Evolutionary conservation across 2,329 filamentous ascomycete species (phyloP), one percentile per base, ranked within the genome.

Genomic region (Aspergillus versicolor): DNA sequence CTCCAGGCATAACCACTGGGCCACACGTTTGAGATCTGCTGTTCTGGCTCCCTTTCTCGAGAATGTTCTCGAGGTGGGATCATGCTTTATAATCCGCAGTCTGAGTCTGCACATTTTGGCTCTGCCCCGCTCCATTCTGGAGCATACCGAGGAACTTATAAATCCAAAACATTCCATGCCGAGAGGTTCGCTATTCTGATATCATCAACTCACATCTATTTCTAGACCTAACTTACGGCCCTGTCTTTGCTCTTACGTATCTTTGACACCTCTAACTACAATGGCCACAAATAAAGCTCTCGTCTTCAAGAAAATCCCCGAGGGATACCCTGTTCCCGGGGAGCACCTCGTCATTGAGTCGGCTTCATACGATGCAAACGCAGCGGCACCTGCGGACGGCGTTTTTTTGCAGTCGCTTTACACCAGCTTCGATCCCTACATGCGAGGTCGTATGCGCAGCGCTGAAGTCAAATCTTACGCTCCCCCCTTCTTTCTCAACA

Each of bases 341-440:
- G 77, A 93, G 74, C 79, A 95, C 73, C 78, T 96, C 55, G 77
- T 75, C 21, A 70, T 92, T 58, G 88, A 94, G 73, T 75, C 82
- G 63, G 82, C 82, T 58, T 80, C 84, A 19, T 86, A 92, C 62
- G 89, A 94, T 70, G 75, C 87, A 63, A 67, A 65, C 51, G 66
- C 71, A 24, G 64, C 82, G 5, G 82, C 86, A 27, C 81, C 85
- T 22, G 72, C 82, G 44, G 88, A 89, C 61, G 87, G 91, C 41
- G 73, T 95, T 48, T 84, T 84, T 32, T 76, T 88, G 62, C 84
- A 91, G 77, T 84, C 88, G 65, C 82, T 88, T 67, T 91, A 89
- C 73, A 81, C 86, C 62, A 92, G 89, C 41, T 88, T 88, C 76
- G 91, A 96, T 74, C 91, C 91, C 2, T 96, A 95, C 79, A 85